phyloP scores from a whole-genome alignment of 2,329 filamentous ascomycete genomes.

The Scolecobasidium constrictum region DNA sequence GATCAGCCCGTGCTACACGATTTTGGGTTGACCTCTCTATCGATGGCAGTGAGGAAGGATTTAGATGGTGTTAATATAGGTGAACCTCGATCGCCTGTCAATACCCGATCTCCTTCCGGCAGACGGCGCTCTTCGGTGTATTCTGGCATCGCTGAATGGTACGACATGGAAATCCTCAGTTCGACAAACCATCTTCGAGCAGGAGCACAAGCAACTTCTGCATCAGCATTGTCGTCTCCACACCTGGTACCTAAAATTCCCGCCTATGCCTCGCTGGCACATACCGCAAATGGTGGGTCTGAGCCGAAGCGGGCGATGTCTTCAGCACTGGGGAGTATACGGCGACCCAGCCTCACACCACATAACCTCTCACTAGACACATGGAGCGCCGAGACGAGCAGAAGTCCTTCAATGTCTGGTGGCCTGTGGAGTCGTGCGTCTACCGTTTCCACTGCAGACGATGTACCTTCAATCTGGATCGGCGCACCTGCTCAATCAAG shows the following conservation, averaged over 20 bases:
- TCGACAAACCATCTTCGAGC: conserved; percentile 62
- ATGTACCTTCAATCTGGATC: conserved; percentile 1
- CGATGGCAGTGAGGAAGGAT: conserved; percentile 63
- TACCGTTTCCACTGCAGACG: conserved; percentile 8
- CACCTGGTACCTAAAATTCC: conserved; percentile 14
- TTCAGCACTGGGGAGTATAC: conserved; percentile 28
- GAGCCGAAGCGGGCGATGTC: conserved; percentile 18
- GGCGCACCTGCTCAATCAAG: conserved; percentile 5
- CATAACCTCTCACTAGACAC: no score
- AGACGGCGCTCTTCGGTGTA: conserved; percentile 30
- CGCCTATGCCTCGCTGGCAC: conserved; percentile 3
- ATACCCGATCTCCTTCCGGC: conserved; percentile 11
- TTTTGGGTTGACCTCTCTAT: conserved; percentile 80
- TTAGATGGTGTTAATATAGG: conserved; percentile 9
- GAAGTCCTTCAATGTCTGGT: conserved; percentile 16
- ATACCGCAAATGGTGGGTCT: conserved; percentile 17
- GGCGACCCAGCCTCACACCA: conserved; percentile 22
- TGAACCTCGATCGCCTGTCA: neutral
- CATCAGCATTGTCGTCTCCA: conserved; percentile 21
- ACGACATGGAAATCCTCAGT: conserved; percentile 64
- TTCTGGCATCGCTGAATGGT: conserved; percentile 43
- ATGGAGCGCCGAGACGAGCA: no score
- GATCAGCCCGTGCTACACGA: conserved; percentile 86
- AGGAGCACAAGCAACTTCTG: conserved; percentile 30
- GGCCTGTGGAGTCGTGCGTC: conserved; percentile 30